These are phyloP conservation scores for Populus davidiana DNA, from an alignment of 345 rosid genomes.

Conservation along the genomic window DNA sequence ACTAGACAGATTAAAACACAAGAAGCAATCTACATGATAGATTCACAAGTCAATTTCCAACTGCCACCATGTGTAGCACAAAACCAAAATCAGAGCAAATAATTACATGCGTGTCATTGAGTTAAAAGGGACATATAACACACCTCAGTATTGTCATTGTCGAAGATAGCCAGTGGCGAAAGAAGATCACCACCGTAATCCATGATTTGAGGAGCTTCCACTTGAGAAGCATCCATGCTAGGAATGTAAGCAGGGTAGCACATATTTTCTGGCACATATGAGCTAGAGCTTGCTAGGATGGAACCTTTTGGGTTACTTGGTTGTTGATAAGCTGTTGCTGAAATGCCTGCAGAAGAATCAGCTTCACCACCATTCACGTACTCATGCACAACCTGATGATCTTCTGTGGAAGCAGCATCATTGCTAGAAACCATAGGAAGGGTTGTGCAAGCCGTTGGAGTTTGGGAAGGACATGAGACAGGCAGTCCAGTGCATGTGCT, in stretches of 20 bases:
- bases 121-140: neutral
- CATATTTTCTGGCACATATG: neutral
- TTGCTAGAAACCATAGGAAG: neutral
- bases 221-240: neutral
- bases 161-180: conserved; percentile 33
- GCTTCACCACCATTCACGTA: neutral
- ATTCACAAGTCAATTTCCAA: neutral
- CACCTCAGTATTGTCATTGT: conserved; percentile 23
- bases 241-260: neutral
- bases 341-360: neutral
- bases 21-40: neutral
- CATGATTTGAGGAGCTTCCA: conserved; percentile 16
- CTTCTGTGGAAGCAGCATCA: conserved; percentile 16
- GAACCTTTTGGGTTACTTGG: neutral
- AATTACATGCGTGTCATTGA: neutral
- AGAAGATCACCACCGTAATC: conserved; percentile 18
- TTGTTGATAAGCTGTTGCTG: no score
- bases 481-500: conserved; percentile 6
- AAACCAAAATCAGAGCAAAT: neutral
- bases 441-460: neutral
- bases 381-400: conserved; percentile 1
- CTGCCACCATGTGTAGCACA: neutral
- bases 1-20: neutral
- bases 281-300: neutral
- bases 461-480: conserved; percentile 32